Base-by-base conservation (phyloP, 2,329 filamentous ascomycete genomes). In the Colletotrichum simmondsii region DNA sequence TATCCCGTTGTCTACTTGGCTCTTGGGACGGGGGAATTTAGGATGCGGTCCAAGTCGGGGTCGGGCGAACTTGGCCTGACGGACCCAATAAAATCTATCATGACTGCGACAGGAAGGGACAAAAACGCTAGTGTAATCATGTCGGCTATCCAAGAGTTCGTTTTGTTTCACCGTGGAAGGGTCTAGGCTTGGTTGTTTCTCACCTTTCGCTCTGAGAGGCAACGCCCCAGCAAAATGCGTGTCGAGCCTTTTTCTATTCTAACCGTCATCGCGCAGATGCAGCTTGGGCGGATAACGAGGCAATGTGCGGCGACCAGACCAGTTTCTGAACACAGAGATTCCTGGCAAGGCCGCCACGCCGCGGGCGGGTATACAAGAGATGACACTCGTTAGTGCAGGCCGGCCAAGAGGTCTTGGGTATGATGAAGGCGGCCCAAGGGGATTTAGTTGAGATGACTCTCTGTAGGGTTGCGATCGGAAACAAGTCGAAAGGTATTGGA, bases 121-220 rank as follows among this genome's bases (percentile, higher is more conserved):
- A 52, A 56, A 49, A 61, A 37, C 1, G 19, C 61, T 61, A 57
- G 67, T 56, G 60, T 46, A 46, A 46, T 49, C 22, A 56, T 26
- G 12, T 49, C 56, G 26, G 49, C 37, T 8, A 19, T 53, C 60
- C 66, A 73, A 73, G 56, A 73, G 56, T 65, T 22, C 71, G 71
- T 73, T 73, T 73, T 65, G 71, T 73, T 73, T 73, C 71, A 73
- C 61, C 35, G 56, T 61, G 56, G 46, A 58, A 61, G 54, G 60
- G 66, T 42, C 66, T 57, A 61, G 66, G 67, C 61, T 71, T 65
- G 60, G 56, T 65, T 65, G 60, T 70, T 71, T 70, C 66, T 65
- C 22, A 14, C 14, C 6, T 61, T 61, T 14, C 22, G 24, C 11
- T 2, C 16, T 24, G 3, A 62, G 5, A 30, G 19, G 16, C 3